Percentiles rank a stretch among this genome's conserved stretches.
These are phyloP conservation scores for Eucalyptus curtisii DNA, from an alignment of 345 rosid species.

Conservation along the genomic window DNA sequence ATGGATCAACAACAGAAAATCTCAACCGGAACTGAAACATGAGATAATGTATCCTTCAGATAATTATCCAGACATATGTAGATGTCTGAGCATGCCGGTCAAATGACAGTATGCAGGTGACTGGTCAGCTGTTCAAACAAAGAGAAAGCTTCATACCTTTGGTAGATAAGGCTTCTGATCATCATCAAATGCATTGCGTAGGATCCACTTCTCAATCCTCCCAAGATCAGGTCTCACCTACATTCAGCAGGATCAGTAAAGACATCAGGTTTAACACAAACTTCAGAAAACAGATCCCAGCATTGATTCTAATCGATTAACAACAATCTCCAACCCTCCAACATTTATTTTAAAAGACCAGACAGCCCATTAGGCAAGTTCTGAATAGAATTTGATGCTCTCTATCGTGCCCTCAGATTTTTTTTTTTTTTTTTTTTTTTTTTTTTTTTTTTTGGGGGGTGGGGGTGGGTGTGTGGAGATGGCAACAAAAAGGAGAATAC, in stretches of 20 bases:
- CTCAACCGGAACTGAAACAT: neutral
- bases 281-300: neutral
- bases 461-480: neutral
- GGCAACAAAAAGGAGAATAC: neutral
- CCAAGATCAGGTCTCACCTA: constrained; percentile 73
- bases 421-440: too few relatives aligned
- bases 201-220: constrained; percentile 77
- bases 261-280: neutral
- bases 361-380: neutral
- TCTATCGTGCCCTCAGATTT: neutral
- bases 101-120: neutral
- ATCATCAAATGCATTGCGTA: constrained; percentile 86
- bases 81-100: neutral
- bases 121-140: neutral
- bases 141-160: constrained; percentile 22
- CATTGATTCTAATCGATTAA: neutral
- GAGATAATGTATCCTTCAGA: neutral
- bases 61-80: neutral
- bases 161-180: constrained; percentile 86
- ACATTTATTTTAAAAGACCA: neutral
- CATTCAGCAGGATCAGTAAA: neutral
- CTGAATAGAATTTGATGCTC: neutral
- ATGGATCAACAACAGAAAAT: neutral
- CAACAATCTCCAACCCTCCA: neutral
- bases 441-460: too few relatives aligned